Evolutionary conservation across 257 asterid genomes (phyloP).

Genomic region (Capsicum chinense): DNA sequence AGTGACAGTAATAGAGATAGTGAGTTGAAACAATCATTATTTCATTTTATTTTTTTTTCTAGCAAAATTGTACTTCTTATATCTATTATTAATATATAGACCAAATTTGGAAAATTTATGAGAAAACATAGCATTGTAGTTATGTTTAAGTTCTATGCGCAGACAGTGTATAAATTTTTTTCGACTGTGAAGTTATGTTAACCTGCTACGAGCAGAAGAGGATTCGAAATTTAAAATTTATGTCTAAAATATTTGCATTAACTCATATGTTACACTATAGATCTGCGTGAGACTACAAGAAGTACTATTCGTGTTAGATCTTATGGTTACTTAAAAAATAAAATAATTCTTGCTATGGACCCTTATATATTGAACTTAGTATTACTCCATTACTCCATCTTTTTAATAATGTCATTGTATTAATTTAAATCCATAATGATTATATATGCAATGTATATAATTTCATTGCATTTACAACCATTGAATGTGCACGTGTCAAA

Average conservation of each 20-base stretch:
- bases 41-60: neutral
- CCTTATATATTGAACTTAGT: neutral
- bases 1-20: conserved; percentile 68
- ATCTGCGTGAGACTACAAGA: neutral
- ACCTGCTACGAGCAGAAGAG: neutral
- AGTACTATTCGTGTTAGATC: neutral
- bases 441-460: conserved; percentile 2
- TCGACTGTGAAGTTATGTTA: neutral
- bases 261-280: neutral
- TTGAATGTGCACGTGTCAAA: conserved; percentile 15
- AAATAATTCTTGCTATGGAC: neutral
- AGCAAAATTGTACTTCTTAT: neutral
- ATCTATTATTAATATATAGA: neutral
- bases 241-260: neutral
- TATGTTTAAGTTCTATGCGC: neutral
- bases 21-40: conserved; percentile 31
- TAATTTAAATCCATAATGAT: neutral
- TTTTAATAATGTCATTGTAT: neutral
- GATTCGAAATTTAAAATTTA: neutral
- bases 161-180: neutral
- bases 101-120: neutral
- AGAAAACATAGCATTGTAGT: neutral
- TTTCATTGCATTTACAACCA: neutral
- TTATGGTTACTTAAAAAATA: neutral
- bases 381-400: too few species aligned